These are phyloP conservation scores for Circinella minor DNA, from an alignment of 371 early-diverging fungal species.

Conservation along the genomic window DNA sequence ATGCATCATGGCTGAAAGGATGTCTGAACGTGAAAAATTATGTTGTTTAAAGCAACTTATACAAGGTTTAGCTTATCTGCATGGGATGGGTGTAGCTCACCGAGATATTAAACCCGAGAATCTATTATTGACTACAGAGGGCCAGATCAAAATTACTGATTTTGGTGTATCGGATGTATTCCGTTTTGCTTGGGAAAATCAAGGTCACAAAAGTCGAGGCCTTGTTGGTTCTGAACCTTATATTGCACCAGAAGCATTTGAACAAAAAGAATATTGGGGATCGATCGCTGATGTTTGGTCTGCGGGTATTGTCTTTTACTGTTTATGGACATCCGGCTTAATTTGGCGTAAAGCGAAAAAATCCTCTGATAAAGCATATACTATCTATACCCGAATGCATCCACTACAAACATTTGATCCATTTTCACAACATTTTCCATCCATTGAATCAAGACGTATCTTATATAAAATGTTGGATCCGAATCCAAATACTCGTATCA, in stretches of 20 bases:
- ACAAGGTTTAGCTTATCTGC: constrained; percentile 87
- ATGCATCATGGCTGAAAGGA: constrained; percentile 73
- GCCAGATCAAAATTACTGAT: constrained; percentile 94
- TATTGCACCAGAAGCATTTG: constrained; percentile 88
- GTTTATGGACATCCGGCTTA: constrained; percentile 55
- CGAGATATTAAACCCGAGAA: constrained; percentile 92
- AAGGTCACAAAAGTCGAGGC: constrained; percentile 74
- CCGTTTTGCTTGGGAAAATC: constrained; percentile 79
- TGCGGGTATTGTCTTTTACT: constrained; percentile 83
- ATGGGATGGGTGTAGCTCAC: constrained; percentile 95
- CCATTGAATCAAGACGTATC: constrained; percentile 53
- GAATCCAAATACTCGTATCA: constrained; percentile 53
- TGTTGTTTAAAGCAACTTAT: constrained; percentile 95
- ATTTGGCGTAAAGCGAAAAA: constrained; percentile 77
- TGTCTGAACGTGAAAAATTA: constrained; percentile 77
- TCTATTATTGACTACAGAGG: constrained; percentile 80
- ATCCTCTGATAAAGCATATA: constrained; percentile 61
- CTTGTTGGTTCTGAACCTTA: constrained; percentile 90
- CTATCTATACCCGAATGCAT: constrained; percentile 50
- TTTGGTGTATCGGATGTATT: constrained; percentile 97
- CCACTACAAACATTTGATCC: constrained; percentile 59
- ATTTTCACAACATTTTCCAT: constrained; percentile 58
- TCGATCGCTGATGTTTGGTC: constrained; percentile 84
- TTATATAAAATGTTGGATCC: constrained; percentile 56
- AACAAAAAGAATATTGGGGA: constrained; percentile 78